Percentiles rank a stretch among this genome's conserved stretches.
phyloP scores from a whole-genome alignment of 768 basidiomycete species.

The Suillus cothurnatus region DNA sequence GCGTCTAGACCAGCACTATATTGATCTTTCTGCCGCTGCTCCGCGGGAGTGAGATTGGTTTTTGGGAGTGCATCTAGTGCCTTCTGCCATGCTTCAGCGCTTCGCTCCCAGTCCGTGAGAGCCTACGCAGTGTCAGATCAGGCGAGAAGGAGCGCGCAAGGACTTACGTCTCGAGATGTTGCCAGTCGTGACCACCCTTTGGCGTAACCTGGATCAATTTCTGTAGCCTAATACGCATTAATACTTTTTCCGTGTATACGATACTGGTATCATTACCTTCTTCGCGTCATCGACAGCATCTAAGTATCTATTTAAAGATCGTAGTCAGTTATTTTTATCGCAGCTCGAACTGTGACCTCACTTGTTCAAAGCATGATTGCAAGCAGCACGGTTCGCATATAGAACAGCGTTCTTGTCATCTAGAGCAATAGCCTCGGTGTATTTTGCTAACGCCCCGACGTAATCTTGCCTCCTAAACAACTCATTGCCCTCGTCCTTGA shows the following conservation, averaged over 20 bases:
- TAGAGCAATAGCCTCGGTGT: conserved; percentile 43
- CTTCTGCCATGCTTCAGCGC: conserved; percentile 23
- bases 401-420: conserved; percentile 42
- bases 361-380: conserved; percentile 38
- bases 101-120: conserved; percentile 13
- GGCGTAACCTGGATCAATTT: conserved; percentile 41
- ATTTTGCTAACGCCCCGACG: conserved; percentile 40
- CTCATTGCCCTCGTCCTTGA: conserved; percentile 47
- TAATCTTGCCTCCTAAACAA: conserved; percentile 37
- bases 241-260: too few relatives aligned
- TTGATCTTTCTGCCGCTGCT: conserved; percentile 38
- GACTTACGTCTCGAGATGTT: conserved; percentile 31
- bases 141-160: neutral
- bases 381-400: conserved; percentile 48
- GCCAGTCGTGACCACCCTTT: conserved; percentile 47
- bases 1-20: conserved; percentile 32
- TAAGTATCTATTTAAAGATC: conserved; percentile 4
- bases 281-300: conserved; percentile 8
- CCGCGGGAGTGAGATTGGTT: conserved; percentile 29
- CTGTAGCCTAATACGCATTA: conserved; percentile 32
- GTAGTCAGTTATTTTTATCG: neutral
- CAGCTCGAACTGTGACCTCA: conserved; percentile 12
- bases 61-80: conserved; percentile 35
- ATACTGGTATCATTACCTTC: neutral
- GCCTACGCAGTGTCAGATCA: conserved; percentile 8